phyloP scores from a whole-genome alignment of 2,329 filamentous ascomycete species.

The Berkeleyomyces rouxiae region DNA sequence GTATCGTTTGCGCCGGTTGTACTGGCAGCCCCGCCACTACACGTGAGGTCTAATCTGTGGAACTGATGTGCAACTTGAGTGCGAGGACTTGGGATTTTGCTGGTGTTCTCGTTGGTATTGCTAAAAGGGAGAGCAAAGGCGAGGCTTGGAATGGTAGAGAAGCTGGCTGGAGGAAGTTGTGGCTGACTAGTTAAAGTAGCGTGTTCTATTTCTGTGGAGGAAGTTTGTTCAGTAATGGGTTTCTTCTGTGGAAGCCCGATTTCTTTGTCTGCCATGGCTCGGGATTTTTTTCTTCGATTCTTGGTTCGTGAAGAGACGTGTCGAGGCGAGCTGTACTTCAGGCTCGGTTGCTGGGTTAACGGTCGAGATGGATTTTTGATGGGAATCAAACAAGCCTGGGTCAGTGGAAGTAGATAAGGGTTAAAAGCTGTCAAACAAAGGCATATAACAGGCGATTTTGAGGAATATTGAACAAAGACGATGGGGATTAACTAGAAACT shows the following conservation, averaged over 20 bases:
- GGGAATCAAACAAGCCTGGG: neutral
- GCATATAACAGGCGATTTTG: neutral
- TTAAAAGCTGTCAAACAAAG: neutral
- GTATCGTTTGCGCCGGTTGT: neutral
- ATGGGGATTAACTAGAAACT: neutral
- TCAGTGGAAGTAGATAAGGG: neutral
- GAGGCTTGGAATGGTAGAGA: conserved; percentile 3
- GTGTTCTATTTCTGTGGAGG: conserved; percentile 2
- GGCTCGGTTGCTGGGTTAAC: conserved; percentile 1
- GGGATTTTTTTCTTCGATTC: neutral
- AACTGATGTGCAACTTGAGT: conserved; percentile 11
- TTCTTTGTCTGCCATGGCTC: neutral
- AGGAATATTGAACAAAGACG: neutral
- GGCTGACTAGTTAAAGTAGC: conserved; percentile 6
- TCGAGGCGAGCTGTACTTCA: neutral
- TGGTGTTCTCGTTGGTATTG: conserved; percentile 1
- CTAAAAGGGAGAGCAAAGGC: conserved; percentile 8
- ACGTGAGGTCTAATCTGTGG: conserved; percentile 4
- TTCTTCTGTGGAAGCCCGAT: neutral
- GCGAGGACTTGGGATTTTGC: conserved; percentile 5
- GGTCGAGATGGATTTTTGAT: neutral
- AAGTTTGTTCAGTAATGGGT: neutral
- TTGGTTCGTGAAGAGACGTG: neutral
- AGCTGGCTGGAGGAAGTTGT: neutral
- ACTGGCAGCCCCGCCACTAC: neutral